A percentile compares a stretch with the other conserved stretches of the same genome.
Conservation (phyloP, 352 stramenopile genomes). For the Phytophthora fragariaefolia region DNA sequence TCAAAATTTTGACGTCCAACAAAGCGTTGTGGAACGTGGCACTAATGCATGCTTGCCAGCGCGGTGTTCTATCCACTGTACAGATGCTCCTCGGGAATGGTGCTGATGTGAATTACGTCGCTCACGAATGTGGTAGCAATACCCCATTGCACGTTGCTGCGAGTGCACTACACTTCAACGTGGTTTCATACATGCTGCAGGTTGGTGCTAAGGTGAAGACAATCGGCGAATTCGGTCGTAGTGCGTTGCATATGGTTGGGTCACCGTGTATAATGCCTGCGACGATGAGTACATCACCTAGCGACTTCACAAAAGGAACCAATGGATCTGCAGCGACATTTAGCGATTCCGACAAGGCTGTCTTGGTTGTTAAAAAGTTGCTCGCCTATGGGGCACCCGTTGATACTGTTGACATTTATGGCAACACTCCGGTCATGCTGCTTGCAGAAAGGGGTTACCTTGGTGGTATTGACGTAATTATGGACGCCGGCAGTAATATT, state of each 20-base stretch:
- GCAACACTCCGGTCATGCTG: conserved; percentile 85
- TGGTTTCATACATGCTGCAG: conserved; percentile 89
- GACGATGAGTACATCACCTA: conserved; percentile 37
- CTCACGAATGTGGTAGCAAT: conserved; percentile 80
- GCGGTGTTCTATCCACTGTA: conserved; percentile 82
- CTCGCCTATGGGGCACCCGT: conserved; percentile 69
- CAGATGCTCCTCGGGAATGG: conserved; percentile 90
- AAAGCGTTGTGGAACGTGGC: conserved; percentile 91
- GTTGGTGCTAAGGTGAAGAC: conserved; percentile 83
- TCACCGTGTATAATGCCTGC: conserved; percentile 68
- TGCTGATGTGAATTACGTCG: conserved; percentile 89
- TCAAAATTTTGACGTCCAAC: conserved; percentile 88
- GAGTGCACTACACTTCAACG: conserved; percentile 83
- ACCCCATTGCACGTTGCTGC: conserved; percentile 83
- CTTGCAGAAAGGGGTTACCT: conserved; percentile 75
- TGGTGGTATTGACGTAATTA: conserved; percentile 73
- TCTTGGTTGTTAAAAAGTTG: conserved; percentile 88
- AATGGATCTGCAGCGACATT: conserved; percentile 38
- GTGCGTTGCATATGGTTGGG: conserved; percentile 82
- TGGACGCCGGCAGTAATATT: conserved; percentile 73
- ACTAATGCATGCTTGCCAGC: conserved; percentile 87
- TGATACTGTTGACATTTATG: conserved; percentile 80
- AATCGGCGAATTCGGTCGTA: conserved; percentile 73
- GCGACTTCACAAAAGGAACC: conserved; percentile 31
- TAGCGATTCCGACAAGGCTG: conserved; percentile 60